Conservation (phyloP, 345 rosid genomes). For the Populus ilicifolia region DNA sequence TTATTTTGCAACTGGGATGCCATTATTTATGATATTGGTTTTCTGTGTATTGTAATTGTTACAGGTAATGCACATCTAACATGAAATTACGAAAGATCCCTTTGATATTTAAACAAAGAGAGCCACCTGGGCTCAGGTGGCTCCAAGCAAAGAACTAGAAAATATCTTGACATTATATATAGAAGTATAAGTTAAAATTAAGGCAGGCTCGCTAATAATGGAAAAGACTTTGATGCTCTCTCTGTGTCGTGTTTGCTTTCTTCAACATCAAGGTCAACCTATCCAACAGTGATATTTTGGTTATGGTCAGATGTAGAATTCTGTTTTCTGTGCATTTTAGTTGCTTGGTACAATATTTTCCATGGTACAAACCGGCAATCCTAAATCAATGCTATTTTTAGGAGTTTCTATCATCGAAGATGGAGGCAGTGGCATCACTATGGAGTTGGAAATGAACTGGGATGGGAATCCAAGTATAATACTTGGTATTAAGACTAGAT, state of each 20-base stretch:
- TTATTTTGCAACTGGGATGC: not conserved
- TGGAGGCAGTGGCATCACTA: slow-evolving; percentile 24
- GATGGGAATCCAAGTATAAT: slow-evolving; percentile 37
- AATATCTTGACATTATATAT: too few species aligned
- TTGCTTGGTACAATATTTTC: not conserved
- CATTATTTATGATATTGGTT: not conserved
- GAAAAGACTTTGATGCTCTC: too few species aligned
- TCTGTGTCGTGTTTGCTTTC: too few species aligned
- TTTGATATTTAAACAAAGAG: too few species aligned
- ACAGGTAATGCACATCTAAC: too few species aligned
- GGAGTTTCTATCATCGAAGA: slow-evolving; percentile 33
- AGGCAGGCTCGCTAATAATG: too few species aligned
- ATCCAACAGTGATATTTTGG: too few species aligned
- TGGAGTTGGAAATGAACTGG: slow-evolving; percentile 43
- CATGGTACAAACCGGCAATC: not conserved
- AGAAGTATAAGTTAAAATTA: too few species aligned
- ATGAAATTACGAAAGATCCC: too few species aligned
- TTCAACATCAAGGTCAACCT: too few species aligned
- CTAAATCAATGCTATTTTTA: slow-evolving; percentile 7
- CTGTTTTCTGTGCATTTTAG: not conserved
- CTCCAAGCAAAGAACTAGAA: too few species aligned
- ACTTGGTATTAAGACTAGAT: slow-evolving; percentile 32
- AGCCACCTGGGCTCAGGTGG: too few species aligned
- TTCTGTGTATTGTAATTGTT: not conserved
- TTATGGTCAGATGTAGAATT: not conserved